A percentile compares a stretch with the other conserved stretches of the same genome.
Evolutionary conservation across 768 basidiomycete species (phyloP).

Genomic region (Tylopilus cervinicoccineus): DNA sequence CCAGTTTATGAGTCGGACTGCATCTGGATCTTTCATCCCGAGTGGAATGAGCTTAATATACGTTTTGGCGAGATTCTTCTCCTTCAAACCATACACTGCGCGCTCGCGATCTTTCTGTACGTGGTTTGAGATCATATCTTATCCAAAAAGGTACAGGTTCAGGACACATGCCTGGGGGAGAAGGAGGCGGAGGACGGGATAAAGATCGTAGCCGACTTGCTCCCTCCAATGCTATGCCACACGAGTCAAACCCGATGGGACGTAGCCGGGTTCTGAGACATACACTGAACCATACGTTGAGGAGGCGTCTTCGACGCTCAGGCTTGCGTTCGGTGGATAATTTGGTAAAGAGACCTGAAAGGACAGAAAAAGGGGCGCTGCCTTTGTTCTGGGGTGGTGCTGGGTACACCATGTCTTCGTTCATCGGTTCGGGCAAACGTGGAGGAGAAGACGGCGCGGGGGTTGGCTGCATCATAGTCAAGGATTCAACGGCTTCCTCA

Average conservation of each 20-base stretch:
- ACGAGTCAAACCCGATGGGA: conserved; percentile 8
- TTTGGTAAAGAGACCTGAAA: conserved; percentile 71
- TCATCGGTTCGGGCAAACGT: conserved; percentile 35
- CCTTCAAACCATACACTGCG: conserved; percentile 90
- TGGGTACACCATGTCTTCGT: conserved; percentile 38
- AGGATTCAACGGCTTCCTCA: not conserved
- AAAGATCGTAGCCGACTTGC: conserved; percentile 83
- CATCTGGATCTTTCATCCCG: conserved; percentile 74
- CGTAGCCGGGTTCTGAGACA: conserved; percentile 22
- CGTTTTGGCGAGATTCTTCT: conserved; percentile 88
- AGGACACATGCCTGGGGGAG: conserved; percentile 72
- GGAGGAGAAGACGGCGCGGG: conserved; percentile 62
- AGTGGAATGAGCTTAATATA: conserved; percentile 90
- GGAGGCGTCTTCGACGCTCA: conserved; percentile 63
- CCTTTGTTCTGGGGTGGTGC: conserved; percentile 62
- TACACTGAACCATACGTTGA: conserved; percentile 82
- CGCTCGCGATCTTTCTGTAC: conserved; percentile 89
- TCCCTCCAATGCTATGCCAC: conserved; percentile 72
- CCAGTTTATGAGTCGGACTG: conserved; percentile 84
- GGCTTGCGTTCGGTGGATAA: conserved; percentile 70
- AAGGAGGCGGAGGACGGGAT: conserved; percentile 83
- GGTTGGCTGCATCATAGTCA: conserved; percentile 58
- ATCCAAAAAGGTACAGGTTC: not conserved
- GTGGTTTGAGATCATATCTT: not conserved
- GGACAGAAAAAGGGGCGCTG: conserved; percentile 65